Evolutionary conservation across 768 basidiomycete species (phyloP), one percentile per base, ranked within the genome.

Genomic region (Psilocybe azurescens): DNA sequence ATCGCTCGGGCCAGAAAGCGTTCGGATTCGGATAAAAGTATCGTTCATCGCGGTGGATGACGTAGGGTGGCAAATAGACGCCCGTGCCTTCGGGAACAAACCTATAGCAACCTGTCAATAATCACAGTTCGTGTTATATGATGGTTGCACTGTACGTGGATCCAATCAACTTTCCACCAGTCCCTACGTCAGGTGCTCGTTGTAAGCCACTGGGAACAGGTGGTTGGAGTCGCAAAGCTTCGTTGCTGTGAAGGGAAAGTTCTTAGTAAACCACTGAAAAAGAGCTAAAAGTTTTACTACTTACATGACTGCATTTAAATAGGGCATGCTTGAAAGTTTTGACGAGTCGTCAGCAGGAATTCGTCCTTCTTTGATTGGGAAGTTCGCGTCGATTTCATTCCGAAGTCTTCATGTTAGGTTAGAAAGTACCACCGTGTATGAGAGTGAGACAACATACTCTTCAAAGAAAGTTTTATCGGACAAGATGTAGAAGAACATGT

Each of bases 21-120:
- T 78, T 74, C 1, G 77, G 74, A 18, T 67, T 58, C 2, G 78
- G 75, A 24, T 69, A 76, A 65, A 80, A 79, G 65, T 78, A 78
- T 13, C 77, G 73, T 7, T 74, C 68, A 59, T 79, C 77, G 18
- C 74, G 74, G n/a, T 79, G 78, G 18, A 79, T 55, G 14, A 69
- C 67, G 48, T 73, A 78, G 1, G 75, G 73, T 24, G 77, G 71
- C 11, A 78, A 66, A 46, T 69, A 68, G 16, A 75, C 70, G 11
- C 72, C 73, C 3, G 78, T 81, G n/a, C 78, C 78, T 67, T 78
- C 76, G 1, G 78, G 77, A 7, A 81, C 73, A 50, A 73, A 75
- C 47, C 79, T 80, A 29, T 29, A 10, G n/a, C 7, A 30, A 44
- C 7, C 28, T 44, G 46, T 58, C 29, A 50, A 52, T 16, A 2